phyloP scores from a whole-genome alignment of 176 grass and related monocot genomes.

The Secale cereale region DNA sequence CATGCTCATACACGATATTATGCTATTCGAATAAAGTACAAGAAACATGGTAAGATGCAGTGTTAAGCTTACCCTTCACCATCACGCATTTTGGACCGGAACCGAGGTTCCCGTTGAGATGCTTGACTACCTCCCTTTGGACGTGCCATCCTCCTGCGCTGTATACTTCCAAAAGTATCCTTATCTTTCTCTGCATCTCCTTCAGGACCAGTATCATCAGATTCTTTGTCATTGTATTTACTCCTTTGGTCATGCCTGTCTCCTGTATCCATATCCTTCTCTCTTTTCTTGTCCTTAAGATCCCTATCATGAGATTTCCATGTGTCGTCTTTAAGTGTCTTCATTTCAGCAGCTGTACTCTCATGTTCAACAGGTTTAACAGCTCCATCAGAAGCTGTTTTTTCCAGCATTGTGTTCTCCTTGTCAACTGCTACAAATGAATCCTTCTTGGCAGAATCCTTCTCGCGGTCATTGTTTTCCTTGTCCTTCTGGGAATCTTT shows the following conservation, averaged over 20 bases:
- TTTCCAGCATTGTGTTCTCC: slow-evolving; percentile 46
- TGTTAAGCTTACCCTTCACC: slow-evolving; percentile 65
- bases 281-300: slow-evolving; percentile 61
- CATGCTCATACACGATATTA: background rate
- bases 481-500: slow-evolving; percentile 57
- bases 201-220: slow-evolving; percentile 55
- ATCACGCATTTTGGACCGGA: slow-evolving; percentile 61
- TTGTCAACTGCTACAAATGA: slow-evolving; percentile 41
- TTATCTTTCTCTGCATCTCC: slow-evolving; percentile 86
- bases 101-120: slow-evolving; percentile 62
- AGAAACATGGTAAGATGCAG: slow-evolving; percentile 15
- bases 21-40: background rate
- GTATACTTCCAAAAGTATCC: slow-evolving; percentile 63
- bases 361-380: slow-evolving; percentile 52
- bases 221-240: slow-evolving; percentile 71
- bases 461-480: slow-evolving; percentile 65
- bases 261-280: slow-evolving; percentile 57
- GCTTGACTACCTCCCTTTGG: slow-evolving; percentile 61
- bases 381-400: slow-evolving; percentile 44
- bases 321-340: slow-evolving; percentile 50
- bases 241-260: slow-evolving; percentile 51
- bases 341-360: slow-evolving; percentile 46
- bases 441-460: slow-evolving; percentile 57
- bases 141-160: slow-evolving; percentile 52
- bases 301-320: slow-evolving; percentile 62